These are phyloP conservation scores for Dipodascus geniculatus DNA, from an alignment of 805 yeast species.

Conservation along the genomic window DNA sequence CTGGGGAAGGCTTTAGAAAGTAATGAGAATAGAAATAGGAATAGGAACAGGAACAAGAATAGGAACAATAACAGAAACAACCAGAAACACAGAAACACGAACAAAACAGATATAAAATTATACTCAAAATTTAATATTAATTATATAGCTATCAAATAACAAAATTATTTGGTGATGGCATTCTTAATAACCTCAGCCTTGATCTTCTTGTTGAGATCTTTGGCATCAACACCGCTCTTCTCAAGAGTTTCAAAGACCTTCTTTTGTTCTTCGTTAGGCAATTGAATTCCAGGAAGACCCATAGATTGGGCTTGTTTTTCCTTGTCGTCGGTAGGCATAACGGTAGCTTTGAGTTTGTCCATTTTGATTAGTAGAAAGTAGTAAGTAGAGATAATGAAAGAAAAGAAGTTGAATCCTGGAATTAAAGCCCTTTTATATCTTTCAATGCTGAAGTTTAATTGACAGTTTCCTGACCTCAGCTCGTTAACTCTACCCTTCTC, in stretches of 20 bases:
- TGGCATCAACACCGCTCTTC: constrained; percentile 2
- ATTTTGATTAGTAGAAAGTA: background rate
- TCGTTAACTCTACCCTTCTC: no score
- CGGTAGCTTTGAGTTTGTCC: background rate
- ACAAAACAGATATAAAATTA: background rate
- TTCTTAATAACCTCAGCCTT: background rate
- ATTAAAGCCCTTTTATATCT: no score
- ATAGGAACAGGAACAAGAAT: background rate
- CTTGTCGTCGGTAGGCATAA: background rate
- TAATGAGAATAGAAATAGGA: background rate
- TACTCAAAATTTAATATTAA: no score
- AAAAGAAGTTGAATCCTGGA: no score
- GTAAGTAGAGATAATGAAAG: background rate
- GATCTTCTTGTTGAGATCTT: background rate
- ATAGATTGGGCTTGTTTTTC: background rate
- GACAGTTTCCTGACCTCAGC: no score
- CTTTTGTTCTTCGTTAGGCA: background rate
- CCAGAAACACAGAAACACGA: background rate
- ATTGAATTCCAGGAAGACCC: background rate
- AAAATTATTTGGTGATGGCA: background rate
- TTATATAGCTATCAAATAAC: no score
- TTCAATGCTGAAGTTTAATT: no score
- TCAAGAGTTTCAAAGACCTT: background rate
- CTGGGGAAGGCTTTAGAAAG: background rate
- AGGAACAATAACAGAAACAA: background rate